Evolutionary conservation across 768 basidiomycete species (phyloP).

Genomic region (Amanita rimosa): DNA sequence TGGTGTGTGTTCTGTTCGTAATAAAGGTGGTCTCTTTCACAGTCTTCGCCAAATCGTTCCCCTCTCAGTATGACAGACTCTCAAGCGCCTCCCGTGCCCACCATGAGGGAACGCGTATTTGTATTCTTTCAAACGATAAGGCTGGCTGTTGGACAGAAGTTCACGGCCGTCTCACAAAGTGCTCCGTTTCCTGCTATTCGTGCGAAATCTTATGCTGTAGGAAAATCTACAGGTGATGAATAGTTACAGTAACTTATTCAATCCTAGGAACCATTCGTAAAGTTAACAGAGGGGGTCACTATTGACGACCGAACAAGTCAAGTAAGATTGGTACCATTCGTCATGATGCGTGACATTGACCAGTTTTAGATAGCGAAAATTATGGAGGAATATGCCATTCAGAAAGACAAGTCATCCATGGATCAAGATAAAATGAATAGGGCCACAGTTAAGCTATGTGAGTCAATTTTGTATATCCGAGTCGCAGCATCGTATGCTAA

Average conservation of each 20-base stretch:
- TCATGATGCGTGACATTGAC: not conserved
- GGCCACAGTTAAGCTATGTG: conserved; percentile 9
- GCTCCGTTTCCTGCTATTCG: not conserved
- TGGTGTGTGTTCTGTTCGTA: too few relatives aligned
- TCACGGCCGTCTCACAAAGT: not conserved
- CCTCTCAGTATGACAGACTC: too few relatives aligned
- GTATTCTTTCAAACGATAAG: too few relatives aligned
- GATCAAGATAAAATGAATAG: conserved; percentile 8
- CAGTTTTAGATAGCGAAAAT: not conserved
- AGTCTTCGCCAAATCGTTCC: too few relatives aligned
- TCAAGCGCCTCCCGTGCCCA: too few relatives aligned
- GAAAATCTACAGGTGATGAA: not conserved
- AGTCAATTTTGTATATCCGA: not conserved
- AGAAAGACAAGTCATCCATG: not conserved
- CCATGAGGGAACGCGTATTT: too few relatives aligned
- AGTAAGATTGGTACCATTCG: not conserved
- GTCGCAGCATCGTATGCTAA: not conserved
- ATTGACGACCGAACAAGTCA: conserved; percentile 1
- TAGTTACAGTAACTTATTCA: not conserved
- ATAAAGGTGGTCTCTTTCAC: too few relatives aligned
- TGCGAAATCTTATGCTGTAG: not conserved
- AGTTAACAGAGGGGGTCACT: not conserved
- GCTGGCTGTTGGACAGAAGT: not conserved
- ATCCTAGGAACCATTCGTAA: not conserved
- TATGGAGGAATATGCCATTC: not conserved